Base-by-base conservation (phyloP, 225 moss, liverwort and hornwort genomes). In the Lunularia cruciata region DNA sequence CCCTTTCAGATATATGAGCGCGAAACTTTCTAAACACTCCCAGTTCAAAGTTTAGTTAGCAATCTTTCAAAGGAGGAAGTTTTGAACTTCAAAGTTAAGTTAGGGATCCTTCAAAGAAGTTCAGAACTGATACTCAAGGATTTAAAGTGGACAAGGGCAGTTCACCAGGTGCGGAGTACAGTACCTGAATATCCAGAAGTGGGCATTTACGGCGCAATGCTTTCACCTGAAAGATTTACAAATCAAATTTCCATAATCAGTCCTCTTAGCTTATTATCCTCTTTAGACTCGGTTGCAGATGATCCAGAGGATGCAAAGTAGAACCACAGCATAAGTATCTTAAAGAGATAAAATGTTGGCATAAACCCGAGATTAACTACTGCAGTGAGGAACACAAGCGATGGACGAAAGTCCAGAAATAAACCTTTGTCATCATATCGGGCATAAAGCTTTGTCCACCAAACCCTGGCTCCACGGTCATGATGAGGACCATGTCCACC, bases 391-490 rank as follows among this genome's bases (percentile, higher is more conserved):
- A 35, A 35, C 18, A 25, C 22, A 8, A 12, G 3, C 26, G 25
- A 61, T 5, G 0, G 7, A 25, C 5, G 7, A 40, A 39, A 37
- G 16, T 35, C 22, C 27, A 30, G 33, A 13, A 43, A 48, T 38
- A 57, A 66, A 96, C 95, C 90, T 96, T 96, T 2, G 86, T 77
- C 95, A 96, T 96, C 68, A 90, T 96, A 63, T 86, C 84, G 3
- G 85, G 87, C 92, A 96, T 92, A 71, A 96, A 96, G 63, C 90
- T 87, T 71, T 96, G 95, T 57, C 95, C 95, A 16, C 95, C 95
- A 72, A 92, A 96, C 8, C 95, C 95, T 77, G 92, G 95, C 74
- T 96, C 90, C 53, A 96, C 95, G 15, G 95, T 96, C 95, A 96
- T 96, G 72, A 96, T 87, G 36, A 96, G 80, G 61, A 96, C 92